Evolutionary conservation across 2,329 filamentous ascomycete species (phyloP).

Genomic region (Fusarium aywerte): DNA sequence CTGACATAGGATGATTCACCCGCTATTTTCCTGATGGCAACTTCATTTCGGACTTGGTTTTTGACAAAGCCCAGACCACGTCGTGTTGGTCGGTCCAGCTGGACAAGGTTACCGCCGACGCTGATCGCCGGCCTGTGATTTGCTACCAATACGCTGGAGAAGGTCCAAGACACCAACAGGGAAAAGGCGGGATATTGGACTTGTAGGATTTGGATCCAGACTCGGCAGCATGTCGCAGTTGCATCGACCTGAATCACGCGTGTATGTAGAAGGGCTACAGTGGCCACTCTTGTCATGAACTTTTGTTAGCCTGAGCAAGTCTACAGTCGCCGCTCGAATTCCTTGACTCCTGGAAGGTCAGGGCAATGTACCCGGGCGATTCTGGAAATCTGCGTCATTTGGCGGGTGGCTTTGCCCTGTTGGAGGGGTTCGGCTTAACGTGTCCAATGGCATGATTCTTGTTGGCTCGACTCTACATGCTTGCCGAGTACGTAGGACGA

Average conservation of each 20-base stretch:
- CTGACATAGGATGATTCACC: neutral
- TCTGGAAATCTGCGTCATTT: slow-evolving; percentile 24
- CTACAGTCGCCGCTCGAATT: slow-evolving; percentile 11
- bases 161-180: slow-evolving; percentile 32
- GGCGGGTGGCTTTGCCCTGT: neutral
- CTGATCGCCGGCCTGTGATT: slow-evolving; percentile 44
- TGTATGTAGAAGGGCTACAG: slow-evolving; percentile 4
- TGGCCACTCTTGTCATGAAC: slow-evolving; percentile 7
- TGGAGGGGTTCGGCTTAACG: slow-evolving; percentile 4
- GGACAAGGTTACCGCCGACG: slow-evolving; percentile 46
- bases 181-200: slow-evolving; percentile 37
- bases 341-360: neutral
- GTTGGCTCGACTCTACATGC: neutral
- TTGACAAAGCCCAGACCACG: slow-evolving; percentile 18
- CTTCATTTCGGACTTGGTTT: neutral
- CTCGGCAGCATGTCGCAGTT: slow-evolving; percentile 9
- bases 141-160: slow-evolving; percentile 49
- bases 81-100: slow-evolving; percentile 40
- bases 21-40: neutral
- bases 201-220: slow-evolving; percentile 16
- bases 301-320: slow-evolving; percentile 22
- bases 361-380: neutral
- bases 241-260: slow-evolving; percentile 25
- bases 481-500: neutral
- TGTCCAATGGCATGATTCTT: neutral